Base-by-base conservation (phyloP, 192 early-diverging fungal genomes). In the Coemansia sp. region DNA sequence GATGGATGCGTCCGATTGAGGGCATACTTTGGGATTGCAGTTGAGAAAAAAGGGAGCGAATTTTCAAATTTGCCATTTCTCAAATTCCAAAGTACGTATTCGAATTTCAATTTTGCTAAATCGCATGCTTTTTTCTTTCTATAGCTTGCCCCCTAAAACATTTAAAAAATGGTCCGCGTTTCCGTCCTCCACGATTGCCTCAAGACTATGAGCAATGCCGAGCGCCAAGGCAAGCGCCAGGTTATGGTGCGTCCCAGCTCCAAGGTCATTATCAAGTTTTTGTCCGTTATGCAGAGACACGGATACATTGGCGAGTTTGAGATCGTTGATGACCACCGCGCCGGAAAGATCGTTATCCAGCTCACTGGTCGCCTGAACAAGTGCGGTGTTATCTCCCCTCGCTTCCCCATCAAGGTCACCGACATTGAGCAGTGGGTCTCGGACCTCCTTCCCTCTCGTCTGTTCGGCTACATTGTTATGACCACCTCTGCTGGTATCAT, bases 251-350 rank as follows among this genome's bases (percentile, higher is more conserved):
- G 96, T 73, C 97, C 97, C 75, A 93, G 91, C 80, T 97, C 96
- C 82, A 97, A 97, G 90, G 96, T 99, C 85, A 93, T 99, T 72
- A 89, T 97, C 89, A 96, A 96, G 91, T 99, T 99, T 91, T 88
- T 99, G 59, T 93, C 94, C 71, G 95, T 97, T 74, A 99, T 99
- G 96, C 97, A 97, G 89, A 93, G 94, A 88, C 95, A 97, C 85
- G 95, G 95, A 70, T 99, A 99, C 90, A 97, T 99, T 88, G 96
- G 96, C 77, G 97, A 97, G 87, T 97, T 99, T 73, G 97, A 99
- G 87, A 93, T 94, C 85, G 91, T 99, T 73, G 95, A 99, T 86
- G 96, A 99, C 86, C 95, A 96, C 87, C 95, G 95, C 73, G 91
- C 93, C 73, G 95, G 94, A 84, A 97, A 97, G 93, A 95, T 99